A percentile compares a stretch with the other conserved stretches of the same genome.
Evolutionary conservation across 129 eudicot species (phyloP).

Genomic region (Dittrichia graveolens): DNA sequence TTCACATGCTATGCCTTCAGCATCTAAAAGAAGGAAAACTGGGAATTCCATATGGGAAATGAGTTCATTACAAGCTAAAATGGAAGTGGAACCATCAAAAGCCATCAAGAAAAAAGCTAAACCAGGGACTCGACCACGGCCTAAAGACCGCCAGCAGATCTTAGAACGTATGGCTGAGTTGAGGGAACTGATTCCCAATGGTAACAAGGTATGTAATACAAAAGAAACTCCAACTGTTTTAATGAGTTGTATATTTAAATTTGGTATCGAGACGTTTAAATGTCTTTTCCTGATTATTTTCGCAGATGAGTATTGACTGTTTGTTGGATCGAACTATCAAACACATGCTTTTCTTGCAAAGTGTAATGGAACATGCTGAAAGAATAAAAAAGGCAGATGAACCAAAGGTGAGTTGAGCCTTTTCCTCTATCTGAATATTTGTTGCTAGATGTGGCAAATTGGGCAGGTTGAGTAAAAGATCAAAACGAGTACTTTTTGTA

Average conservation of each 20-base stretch:
- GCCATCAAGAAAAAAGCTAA: slow-evolving; percentile 67
- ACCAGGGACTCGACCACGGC: slow-evolving; percentile 82
- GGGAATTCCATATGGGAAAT: slow-evolving; percentile 39
- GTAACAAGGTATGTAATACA: slow-evolving; percentile 58
- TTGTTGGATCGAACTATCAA: slow-evolving; percentile 83
- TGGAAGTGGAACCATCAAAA: slow-evolving; percentile 47
- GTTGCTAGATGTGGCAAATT: slow-evolving; percentile 2
- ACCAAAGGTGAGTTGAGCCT: slow-evolving; percentile 53
- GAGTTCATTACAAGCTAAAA: slow-evolving; percentile 43
- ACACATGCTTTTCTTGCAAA: slow-evolving; percentile 90
- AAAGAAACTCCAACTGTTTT: neutral
- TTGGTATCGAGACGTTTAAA: neutral
- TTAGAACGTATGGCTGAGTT: slow-evolving; percentile 80
- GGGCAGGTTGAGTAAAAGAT: no score
- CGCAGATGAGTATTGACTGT: slow-evolving; percentile 84
- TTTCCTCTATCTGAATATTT: slow-evolving; percentile 33
- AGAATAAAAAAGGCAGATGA: slow-evolving; percentile 50
- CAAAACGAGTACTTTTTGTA: no score
- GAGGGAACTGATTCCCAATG: slow-evolving; percentile 80
- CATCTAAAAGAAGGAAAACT: slow-evolving; percentile 54
- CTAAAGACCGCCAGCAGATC: slow-evolving; percentile 88
- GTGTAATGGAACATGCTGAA: slow-evolving; percentile 67
- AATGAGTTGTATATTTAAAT: neutral
- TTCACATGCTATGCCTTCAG: slow-evolving; percentile 43
- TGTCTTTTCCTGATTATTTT: slow-evolving; percentile 24